Base-by-base conservation (phyloP, 1,284 basidiomycete species). In the Heliocybe sulcata region DNA sequence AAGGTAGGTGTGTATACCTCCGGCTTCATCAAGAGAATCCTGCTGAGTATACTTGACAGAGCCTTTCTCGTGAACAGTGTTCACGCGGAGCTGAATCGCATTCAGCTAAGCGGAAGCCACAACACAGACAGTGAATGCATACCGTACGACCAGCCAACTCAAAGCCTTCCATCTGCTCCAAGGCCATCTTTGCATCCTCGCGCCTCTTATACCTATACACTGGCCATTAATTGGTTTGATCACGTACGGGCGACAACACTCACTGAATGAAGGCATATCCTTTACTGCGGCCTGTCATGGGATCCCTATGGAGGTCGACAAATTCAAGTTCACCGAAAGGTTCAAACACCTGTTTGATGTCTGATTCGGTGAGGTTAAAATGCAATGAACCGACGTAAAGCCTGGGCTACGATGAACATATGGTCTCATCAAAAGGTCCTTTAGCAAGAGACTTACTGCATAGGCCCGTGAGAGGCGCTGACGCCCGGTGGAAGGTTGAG, bases 111-210 rank as follows among this genome's bases (percentile, higher is more conserved):
- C 9, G 33, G 33, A 20, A 42, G 26, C 16, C 25, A 56, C 49
- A 38, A 52, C 11, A 31, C 48, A n/a, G n/a, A 27, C 27, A 42
- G 35, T 16, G 51, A 35, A 26, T 14, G 56, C 87, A 58, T 65
- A 94, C 92, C 55, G 87, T 89, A 58, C 96, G 84, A 49, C 94
- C 97, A 49, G 97, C 96, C 53, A 99, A 80, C 64, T 97, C 94
- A 66, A 99, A 98, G 11, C 92, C 92, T 76, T 98, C 94, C 94
- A 99, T 98, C 62, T 97, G 93, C 65, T 98, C 94, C 38, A 96
- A 74, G 16, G 96, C 96, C 85, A 95, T 95, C 68, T 92, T 90
- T 19, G 97, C 96, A 67, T 98, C 91, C 65, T 94, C 89, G 16
- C 85, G 75, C 51, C 90, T 81, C 65, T 92, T 92, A 71, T 94